A percentile compares a stretch with the other conserved stretches of the same genome.
phyloP scores from a whole-genome alignment of 306 rosid species.

The Cotoneaster glaucophyllus region DNA sequence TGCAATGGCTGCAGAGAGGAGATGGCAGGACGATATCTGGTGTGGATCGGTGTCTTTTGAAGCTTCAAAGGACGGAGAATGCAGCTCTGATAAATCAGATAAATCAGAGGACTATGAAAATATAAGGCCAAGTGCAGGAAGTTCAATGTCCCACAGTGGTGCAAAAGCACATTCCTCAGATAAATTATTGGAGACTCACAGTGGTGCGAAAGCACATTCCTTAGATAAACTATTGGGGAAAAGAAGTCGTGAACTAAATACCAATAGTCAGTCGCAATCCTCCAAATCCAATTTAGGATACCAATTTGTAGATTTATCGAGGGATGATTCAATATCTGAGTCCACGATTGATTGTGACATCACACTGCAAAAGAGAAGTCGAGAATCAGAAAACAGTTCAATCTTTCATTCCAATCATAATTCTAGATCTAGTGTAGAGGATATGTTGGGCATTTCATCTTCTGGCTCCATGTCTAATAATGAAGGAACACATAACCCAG shows the following conservation, averaged over 20 bases:
- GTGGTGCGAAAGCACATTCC: slow-evolving; percentile 10
- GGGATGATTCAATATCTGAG: slow-evolving; percentile 21
- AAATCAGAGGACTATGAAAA: slow-evolving; percentile 26
- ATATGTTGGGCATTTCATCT: slow-evolving; percentile 24
- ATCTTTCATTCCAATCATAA: slow-evolving; percentile 21
- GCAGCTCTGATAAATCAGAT: slow-evolving; percentile 25
- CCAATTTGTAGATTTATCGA: slow-evolving; percentile 37
- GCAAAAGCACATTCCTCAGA: slow-evolving; percentile 18
- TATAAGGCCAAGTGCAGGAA: slow-evolving; percentile 26
- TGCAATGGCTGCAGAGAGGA: slow-evolving; percentile 96
- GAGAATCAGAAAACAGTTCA: slow-evolving; percentile 20
- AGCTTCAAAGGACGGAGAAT: slow-evolving; percentile 43
- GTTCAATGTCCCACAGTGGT: slow-evolving; percentile 12
- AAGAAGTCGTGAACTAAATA: slow-evolving; percentile 38
- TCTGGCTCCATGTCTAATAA: slow-evolving; percentile 12
- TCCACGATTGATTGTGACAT: slow-evolving; percentile 12
- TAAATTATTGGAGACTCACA: slow-evolving; percentile 3
- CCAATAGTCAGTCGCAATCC: slow-evolving; percentile 18
- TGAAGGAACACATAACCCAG: slow-evolving; percentile 20
- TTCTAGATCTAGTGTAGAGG: slow-evolving; percentile 28
- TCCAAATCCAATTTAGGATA: slow-evolving; percentile 23
- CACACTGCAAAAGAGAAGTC: slow-evolving; percentile 20
- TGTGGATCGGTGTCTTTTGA: slow-evolving; percentile 69
- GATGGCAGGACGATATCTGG: slow-evolving; percentile 93
- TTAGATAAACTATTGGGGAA: slow-evolving; percentile 32